Percentiles rank a stretch among this genome's conserved stretches.
These are phyloP conservation scores for Hypholoma sublateritium DNA, from an alignment of 768 basidiomycete genomes.

Conservation along the genomic window DNA sequence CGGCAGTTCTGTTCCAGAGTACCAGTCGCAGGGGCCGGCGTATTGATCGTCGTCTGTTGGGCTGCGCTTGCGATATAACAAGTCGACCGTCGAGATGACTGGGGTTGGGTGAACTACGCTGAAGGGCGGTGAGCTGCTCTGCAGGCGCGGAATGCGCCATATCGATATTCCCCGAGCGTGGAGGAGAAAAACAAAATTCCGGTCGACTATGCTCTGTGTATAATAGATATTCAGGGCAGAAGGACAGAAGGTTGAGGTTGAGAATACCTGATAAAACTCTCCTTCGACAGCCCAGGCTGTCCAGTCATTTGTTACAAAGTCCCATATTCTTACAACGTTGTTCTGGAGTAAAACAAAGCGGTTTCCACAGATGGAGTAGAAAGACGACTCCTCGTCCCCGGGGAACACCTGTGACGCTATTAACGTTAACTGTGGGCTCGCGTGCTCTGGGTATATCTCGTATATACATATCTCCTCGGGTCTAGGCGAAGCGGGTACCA, in stretches of 20 bases:
- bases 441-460: slow-evolving; percentile 12
- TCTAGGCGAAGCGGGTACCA: not conserved
- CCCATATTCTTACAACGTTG: slow-evolving; percentile 15
- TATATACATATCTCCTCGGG: slow-evolving; percentile 5
- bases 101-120: not conserved
- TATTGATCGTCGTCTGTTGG: not conserved
- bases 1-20: slow-evolving; percentile 12
- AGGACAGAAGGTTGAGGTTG: not conserved
- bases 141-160: slow-evolving; percentile 12
- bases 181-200: slow-evolving; percentile 8
- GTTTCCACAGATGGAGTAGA: slow-evolving; percentile 12
- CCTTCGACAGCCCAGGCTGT: slow-evolving; percentile 15
- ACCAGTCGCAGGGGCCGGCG: slow-evolving; percentile 17
- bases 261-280: slow-evolving; percentile 11
- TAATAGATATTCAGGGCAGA: not conserved
- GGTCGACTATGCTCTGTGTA: slow-evolving; percentile 10
- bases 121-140: not conserved
- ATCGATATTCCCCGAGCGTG: slow-evolving; percentile 2
- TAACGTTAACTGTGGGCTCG: slow-evolving; percentile 2
- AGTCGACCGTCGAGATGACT: not conserved
- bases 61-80: not conserved
- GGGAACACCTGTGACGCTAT: slow-evolving; percentile 7
- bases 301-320: slow-evolving; percentile 13
- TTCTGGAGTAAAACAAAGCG: slow-evolving; percentile 9
- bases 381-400: not conserved